A percentile compares a stretch with the other conserved stretches of the same genome.
These are phyloP conservation scores for Chlorokybus atmophyticus DNA, from an alignment of 139 green algal species.

Conservation along the genomic window DNA sequence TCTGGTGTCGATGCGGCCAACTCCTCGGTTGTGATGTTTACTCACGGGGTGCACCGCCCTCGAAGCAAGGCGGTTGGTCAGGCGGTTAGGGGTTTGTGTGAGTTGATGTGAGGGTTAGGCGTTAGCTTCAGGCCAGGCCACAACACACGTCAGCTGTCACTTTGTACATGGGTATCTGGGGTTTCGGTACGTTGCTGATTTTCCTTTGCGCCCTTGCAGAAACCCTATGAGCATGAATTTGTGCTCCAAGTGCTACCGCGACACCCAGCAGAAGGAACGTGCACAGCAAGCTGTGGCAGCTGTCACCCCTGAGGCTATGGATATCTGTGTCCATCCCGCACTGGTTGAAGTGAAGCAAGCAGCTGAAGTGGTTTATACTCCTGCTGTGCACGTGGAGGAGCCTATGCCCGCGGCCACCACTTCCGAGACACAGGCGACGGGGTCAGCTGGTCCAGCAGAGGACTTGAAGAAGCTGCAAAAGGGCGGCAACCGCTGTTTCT, in stretches of 20 bases:
- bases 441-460: neutral
- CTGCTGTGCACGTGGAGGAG: constrained; percentile 1
- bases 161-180: too few relatives aligned
- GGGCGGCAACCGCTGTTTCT: constrained; percentile 24
- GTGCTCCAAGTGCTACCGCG: constrained; percentile 30
- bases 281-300: neutral
- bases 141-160: too few relatives aligned
- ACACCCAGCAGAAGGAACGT: neutral
- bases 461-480: neutral
- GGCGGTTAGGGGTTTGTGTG: too few relatives aligned
- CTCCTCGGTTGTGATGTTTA: too few relatives aligned
- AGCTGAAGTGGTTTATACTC: neutral
- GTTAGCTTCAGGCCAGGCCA: too few relatives aligned
- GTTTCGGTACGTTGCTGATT: neutral
- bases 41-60: too few relatives aligned
- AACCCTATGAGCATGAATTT: constrained; percentile 16
- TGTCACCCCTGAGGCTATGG: constrained; percentile 1
- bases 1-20: too few relatives aligned
- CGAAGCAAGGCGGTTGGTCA: too few relatives aligned
- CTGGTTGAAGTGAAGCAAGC: neutral
- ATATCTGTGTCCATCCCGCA: neutral
- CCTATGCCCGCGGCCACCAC: neutral
- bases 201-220: neutral
- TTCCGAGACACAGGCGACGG: neutral
- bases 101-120: too few relatives aligned